These are phyloP conservation scores for Xylaria bambusicola DNA, from an alignment of 495 filamentous ascomycete species.

Conservation along the genomic window DNA sequence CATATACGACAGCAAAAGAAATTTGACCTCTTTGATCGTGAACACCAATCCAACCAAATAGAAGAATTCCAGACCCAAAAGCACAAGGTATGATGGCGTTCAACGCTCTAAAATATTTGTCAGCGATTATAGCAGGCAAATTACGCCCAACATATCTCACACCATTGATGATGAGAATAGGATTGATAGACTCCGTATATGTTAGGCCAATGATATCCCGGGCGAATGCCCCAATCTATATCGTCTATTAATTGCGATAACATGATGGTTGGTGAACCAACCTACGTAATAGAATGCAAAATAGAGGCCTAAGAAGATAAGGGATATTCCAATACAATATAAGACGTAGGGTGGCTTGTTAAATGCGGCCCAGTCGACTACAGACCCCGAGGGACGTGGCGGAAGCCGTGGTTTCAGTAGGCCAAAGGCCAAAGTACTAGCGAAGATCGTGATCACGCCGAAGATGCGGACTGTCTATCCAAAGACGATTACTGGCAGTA, in stretches of 20 bases:
- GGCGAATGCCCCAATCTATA: constrained; percentile 27
- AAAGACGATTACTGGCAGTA: constrained; percentile 30
- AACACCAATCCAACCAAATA: constrained; percentile 37
- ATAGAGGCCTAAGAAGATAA: constrained; percentile 43
- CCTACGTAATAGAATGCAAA: constrained; percentile 44
- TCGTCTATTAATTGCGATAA: not conserved
- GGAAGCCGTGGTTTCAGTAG: constrained; percentile 32
- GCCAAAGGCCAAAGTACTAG: constrained; percentile 23
- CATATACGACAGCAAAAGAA: constrained; percentile 37
- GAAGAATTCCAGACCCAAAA: constrained; percentile 25
- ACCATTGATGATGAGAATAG: constrained; percentile 41
- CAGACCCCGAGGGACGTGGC: constrained; percentile 32
- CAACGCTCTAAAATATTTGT: constrained; percentile 35
- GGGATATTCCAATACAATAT: constrained; percentile 33
- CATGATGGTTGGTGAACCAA: not conserved
- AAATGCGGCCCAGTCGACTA: constrained; percentile 41
- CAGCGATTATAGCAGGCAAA: constrained; percentile 34
- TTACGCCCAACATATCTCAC: constrained; percentile 35
- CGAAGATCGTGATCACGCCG: constrained; percentile 35
- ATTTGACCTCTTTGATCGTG: constrained; percentile 34
- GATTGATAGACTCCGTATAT: constrained; percentile 33
- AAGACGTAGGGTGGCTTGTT: constrained; percentile 36
- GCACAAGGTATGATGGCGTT: constrained; percentile 31
- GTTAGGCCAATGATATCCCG: constrained; percentile 36
- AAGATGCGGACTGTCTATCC: constrained; percentile 39